Evolutionary conservation across 345 rosid genomes (phyloP), one percentile per base, ranked within the genome.

Genomic region (Dimocarpus longan): DNA sequence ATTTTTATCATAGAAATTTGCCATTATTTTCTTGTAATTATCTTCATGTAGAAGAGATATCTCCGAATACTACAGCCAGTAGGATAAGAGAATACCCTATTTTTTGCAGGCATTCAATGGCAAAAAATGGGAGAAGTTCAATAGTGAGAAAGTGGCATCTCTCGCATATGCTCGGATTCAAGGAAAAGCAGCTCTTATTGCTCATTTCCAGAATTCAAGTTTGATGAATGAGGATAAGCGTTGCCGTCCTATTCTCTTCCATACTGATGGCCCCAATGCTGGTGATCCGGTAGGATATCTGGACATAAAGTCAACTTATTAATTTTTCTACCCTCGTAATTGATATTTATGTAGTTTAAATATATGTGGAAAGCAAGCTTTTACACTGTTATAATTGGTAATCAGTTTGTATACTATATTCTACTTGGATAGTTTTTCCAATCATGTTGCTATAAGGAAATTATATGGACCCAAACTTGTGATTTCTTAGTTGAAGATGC

Each of bases 221-320:
- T 88, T 93, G 87, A 93, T 93, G 97, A 93, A 93, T 59, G 97
- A 93, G 86, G 97, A 93, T 88, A 93, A 91, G 80, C 95, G 95
- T 42, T 93, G 97, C 83, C 93, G 95, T 68, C 97, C 97, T 80
- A 91, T 93, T 77, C 93, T 93, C 75, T 93, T 93, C 75, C 93
- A 91, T 84, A 91, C 97, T 1, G 95, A 89, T 78, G 95, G 97
- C 75, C 95, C 97, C 68, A 91, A 91, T 75, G 95, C 97, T 74
- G 95, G 97, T 80, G 95, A 91, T 87, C 95, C 90, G 90, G 97
- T 93, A 83, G 37, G 74, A 32, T 74, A 39, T 54, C 57, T 37
- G 16, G 3, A 18, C 79, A 18, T 59, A 10, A 32, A 43, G 44
- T 74, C 70, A 28, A 73, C 70, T 80, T 68, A 26, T 46, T 68